A percentile compares a stretch with the other conserved stretches of the same genome.
Conservation (phyloP, 2,329 filamentous ascomycete species). For the Sclerotinia glacialis region DNA sequence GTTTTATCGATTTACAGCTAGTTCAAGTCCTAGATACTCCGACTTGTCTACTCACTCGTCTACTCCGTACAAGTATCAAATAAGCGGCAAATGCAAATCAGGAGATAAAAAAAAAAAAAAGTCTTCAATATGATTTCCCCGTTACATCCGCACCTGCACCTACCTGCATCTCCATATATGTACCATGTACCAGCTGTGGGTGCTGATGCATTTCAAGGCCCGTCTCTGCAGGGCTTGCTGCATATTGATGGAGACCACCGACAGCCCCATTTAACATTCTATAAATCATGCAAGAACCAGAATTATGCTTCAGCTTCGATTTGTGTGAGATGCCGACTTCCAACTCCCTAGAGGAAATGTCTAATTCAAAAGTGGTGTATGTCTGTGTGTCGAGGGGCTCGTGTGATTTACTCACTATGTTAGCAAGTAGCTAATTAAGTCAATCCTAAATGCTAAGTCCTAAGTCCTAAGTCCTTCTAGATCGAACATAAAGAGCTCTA, state of each 20-base stretch:
- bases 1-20: too few relatives aligned
- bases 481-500: too few relatives aligned
- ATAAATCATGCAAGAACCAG: neutral
- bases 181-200: neutral
- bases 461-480: too few relatives aligned
- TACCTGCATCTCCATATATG: too few relatives aligned
- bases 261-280: neutral
- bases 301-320: neutral
- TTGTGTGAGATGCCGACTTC: neutral
- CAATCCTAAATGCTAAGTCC: too few relatives aligned
- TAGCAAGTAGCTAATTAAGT: too few relatives aligned
- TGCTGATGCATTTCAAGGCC: neutral
- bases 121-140: neutral
- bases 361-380: neutral
- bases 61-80: too few relatives aligned
- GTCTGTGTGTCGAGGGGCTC: neutral
- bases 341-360: too few relatives aligned
- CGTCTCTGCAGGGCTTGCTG: slow-evolving; percentile 4
- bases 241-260: neutral
- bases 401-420: too few relatives aligned
- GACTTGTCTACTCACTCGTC: too few relatives aligned
- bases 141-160: slow-evolving; percentile 12
- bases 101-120: slow-evolving; percentile 8
- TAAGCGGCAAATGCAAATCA: slow-evolving; percentile 13
- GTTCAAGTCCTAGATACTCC: too few relatives aligned